A percentile compares a stretch with the other conserved stretches of the same genome.
These are phyloP conservation scores for Knoxdaviesia capensis DNA, from an alignment of 2,329 filamentous ascomycete genomes.

Conservation along the genomic window DNA sequence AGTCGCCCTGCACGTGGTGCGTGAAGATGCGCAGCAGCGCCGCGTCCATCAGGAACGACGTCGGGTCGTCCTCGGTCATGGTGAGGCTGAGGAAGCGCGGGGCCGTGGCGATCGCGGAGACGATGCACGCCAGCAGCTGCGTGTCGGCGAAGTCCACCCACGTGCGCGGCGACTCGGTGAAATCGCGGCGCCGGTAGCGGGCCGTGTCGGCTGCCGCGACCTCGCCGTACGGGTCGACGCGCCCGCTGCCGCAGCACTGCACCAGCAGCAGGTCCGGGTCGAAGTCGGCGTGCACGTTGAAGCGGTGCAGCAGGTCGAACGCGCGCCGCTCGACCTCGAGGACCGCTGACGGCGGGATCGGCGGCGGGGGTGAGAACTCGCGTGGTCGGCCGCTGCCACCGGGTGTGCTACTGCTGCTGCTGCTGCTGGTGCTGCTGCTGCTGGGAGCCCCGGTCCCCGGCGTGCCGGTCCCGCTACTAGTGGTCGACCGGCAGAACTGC, in stretches of 20 bases:
- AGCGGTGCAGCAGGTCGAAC: constrained; percentile 62
- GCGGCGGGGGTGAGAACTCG: constrained; percentile 30
- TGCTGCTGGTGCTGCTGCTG: constrained; percentile 11
- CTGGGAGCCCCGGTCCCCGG: constrained; percentile 4
- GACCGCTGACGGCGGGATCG: constrained; percentile 58
- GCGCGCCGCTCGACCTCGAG: constrained; percentile 67
- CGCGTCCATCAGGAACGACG: constrained; percentile 54
- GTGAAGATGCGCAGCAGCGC: constrained; percentile 44
- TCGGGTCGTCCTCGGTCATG: constrained; percentile 51
- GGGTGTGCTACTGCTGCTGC: constrained; percentile 11
- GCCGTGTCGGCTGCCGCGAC: constrained; percentile 13
- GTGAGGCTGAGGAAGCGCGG: constrained; percentile 58
- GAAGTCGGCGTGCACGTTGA: constrained; percentile 53
- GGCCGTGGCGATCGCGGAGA: constrained; percentile 37
- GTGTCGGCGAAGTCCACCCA: constrained; percentile 43
- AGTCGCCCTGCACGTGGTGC: constrained; percentile 57
- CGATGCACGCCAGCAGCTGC: constrained; percentile 40
- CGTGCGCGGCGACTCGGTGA: constrained; percentile 10
- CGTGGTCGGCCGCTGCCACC: constrained; percentile 7
- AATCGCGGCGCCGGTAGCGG: constrained; percentile 12
- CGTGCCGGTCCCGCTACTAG: constrained; percentile 11
- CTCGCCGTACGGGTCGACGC: constrained; percentile 12
- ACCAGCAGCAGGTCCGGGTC: constrained; percentile 51
- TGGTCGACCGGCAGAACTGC: constrained; percentile 3
- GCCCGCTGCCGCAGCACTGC: constrained; percentile 48